phyloP scores from a whole-genome alignment of 768 basidiomycete genomes.

The Boletus vinaceobasis region DNA sequence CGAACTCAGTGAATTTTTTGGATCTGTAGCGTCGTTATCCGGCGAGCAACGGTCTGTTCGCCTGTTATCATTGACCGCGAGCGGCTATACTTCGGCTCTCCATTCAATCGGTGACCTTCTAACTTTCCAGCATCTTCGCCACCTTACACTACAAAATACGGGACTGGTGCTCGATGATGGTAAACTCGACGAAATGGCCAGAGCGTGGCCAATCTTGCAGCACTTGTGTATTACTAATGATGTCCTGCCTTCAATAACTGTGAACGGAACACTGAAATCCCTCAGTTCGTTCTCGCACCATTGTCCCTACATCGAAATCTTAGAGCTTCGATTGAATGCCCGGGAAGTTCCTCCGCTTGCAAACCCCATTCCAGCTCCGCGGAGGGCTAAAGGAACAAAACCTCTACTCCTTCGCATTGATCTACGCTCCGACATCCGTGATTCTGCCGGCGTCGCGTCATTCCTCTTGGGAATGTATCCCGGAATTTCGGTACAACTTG shows the following conservation, averaged over 20 bases:
- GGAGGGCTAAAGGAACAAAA: constrained; percentile 5
- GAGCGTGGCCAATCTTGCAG: constrained; percentile 19
- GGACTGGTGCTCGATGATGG: constrained; percentile 14
- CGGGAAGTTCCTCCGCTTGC: constrained; percentile 10
- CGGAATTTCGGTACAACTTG: constrained; percentile 6
- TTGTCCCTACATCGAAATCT: constrained; percentile 15
- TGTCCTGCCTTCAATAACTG: constrained; percentile 1
- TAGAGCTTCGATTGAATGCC: constrained; percentile 20
- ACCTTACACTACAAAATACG: constrained; percentile 8
- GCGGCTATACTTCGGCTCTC: constrained; percentile 12
- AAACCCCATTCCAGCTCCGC: background rate
- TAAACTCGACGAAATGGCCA: constrained; percentile 14
- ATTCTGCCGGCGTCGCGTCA: constrained; percentile 12
- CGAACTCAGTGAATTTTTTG: constrained; percentile 6
- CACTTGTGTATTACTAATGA: constrained; percentile 16
- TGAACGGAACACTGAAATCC: constrained; percentile 10
- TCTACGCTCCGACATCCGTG: constrained; percentile 17
- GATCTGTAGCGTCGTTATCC: constrained; percentile 4
- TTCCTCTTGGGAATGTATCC: constrained; percentile 16
- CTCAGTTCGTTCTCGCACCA: constrained; percentile 8
- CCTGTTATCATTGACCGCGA: constrained; percentile 5
- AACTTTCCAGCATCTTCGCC: constrained; percentile 6
- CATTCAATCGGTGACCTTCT: constrained; percentile 11
- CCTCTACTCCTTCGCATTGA: constrained; percentile 9
- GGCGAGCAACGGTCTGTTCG: constrained; percentile 6